Conservation (phyloP, 768 basidiomycete species). For the Lentinula lateritia region DNA sequence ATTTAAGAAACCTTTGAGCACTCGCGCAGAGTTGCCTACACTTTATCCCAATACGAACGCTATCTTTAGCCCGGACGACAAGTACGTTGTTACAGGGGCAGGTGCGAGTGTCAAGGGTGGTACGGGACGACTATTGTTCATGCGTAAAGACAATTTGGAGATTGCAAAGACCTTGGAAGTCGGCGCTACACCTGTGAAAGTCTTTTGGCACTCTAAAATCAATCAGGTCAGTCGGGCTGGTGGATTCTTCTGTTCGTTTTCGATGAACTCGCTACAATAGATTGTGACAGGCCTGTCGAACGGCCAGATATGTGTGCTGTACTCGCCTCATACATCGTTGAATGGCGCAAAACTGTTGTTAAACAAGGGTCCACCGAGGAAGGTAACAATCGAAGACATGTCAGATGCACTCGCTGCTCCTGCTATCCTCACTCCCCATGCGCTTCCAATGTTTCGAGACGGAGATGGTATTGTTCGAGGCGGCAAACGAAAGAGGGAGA, state of each 20-base stretch:
- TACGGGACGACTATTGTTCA: conserved; percentile 66
- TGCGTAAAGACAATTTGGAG: conserved; percentile 66
- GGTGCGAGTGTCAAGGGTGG: conserved; percentile 64
- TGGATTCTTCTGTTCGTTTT: conserved; percentile 3
- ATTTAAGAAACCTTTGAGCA: conserved; percentile 83
- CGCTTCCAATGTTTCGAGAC: conserved; percentile 89
- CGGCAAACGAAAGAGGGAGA: conserved; percentile 86
- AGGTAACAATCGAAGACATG: conserved; percentile 82
- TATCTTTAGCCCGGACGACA: conserved; percentile 92
- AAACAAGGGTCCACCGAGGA: conserved; percentile 80
- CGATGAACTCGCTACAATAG: conserved; percentile 30
- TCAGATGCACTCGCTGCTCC: conserved; percentile 82
- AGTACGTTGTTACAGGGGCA: conserved; percentile 79
- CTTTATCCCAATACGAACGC: conserved; percentile 93
- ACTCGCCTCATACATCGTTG: conserved; percentile 84
- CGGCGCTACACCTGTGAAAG: conserved; percentile 80
- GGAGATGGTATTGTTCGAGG: conserved; percentile 63
- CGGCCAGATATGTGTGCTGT: conserved; percentile 84
- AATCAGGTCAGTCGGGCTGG: conserved; percentile 67
- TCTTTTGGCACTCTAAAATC: conserved; percentile 94
- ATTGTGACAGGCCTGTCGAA: conserved; percentile 85
- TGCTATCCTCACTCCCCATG: conserved; percentile 88
- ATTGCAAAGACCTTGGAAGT: conserved; percentile 63
- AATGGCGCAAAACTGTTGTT: conserved; percentile 90
- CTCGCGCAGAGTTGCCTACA: conserved; percentile 59